Conservation (phyloP, 164 flowering plant genomes). For the Echeveria elegans region DNA sequence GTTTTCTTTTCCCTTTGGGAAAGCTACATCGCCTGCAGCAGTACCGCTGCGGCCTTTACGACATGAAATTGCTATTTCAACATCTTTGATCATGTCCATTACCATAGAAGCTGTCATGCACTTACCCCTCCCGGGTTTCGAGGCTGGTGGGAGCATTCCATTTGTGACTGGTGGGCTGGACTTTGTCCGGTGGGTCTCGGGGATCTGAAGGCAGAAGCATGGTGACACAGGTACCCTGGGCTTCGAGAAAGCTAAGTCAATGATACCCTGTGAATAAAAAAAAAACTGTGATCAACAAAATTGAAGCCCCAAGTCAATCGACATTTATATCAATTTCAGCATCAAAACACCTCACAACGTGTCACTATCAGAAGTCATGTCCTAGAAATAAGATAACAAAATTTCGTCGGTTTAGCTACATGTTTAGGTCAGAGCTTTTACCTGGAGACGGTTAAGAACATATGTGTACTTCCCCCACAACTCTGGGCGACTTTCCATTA, state of each 20-base stretch:
- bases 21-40: conserved; percentile 97
- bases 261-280: conserved; percentile 51
- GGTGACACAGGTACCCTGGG: conserved; percentile 56
- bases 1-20: conserved; percentile 96
- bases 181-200: conserved; percentile 31
- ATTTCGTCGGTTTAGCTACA: no score
- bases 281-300: not conserved
- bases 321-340: no score
- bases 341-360: no score
- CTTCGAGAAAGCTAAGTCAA: conserved; percentile 74
- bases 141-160: conserved; percentile 48
- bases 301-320: no score
- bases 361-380: no score
- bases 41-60: conserved; percentile 91
- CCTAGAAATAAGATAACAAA: no score
- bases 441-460: conserved; percentile 97
- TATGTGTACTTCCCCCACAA: conserved; percentile 98
- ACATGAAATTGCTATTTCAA: conserved; percentile 73
- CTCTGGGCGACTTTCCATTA: conserved; percentile 97
- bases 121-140: conserved; percentile 51
- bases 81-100: conserved; percentile 74
- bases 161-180: conserved; percentile 39
- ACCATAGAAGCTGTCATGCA: conserved; percentile 61
- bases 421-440: conserved; percentile 17
- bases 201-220: conserved; percentile 78